phyloP scores from a whole-genome alignment of 768 basidiomycete genomes.

The Boletus subparvulus region DNA sequence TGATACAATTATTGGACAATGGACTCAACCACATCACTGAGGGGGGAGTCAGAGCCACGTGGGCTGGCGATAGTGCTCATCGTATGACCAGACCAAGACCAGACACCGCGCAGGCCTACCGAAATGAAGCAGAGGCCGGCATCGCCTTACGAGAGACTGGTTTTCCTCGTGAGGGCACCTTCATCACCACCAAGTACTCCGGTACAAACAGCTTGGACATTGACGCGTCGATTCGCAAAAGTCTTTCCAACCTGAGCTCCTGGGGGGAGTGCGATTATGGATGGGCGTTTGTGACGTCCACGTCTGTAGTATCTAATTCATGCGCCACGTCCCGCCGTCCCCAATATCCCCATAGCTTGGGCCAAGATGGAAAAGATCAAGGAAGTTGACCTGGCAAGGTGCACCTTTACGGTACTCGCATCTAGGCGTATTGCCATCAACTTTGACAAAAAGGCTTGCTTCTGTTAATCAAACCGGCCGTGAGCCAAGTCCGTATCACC shows the following conservation, averaged over 20 bases:
- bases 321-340: slow-evolving; percentile 48
- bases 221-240: slow-evolving; percentile 54
- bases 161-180: slow-evolving; percentile 53
- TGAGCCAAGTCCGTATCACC: slow-evolving; percentile 55
- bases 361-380: slow-evolving; percentile 59
- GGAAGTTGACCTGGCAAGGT: slow-evolving; percentile 59
- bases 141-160: slow-evolving; percentile 47
- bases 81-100: background rate
- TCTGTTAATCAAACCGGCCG: slow-evolving; percentile 61
- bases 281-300: background rate
- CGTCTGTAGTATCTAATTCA: slow-evolving; percentile 65
- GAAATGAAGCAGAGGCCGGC: slow-evolving; percentile 56
- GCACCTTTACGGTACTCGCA: slow-evolving; percentile 1
- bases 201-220: slow-evolving; percentile 51
- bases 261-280: background rate
- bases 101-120: slow-evolving; percentile 63
- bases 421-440: slow-evolving; percentile 71
- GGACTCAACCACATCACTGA: slow-evolving; percentile 64
- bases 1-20: too few relatives aligned
- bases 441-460: slow-evolving; percentile 51
- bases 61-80: background rate
- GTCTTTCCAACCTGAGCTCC: slow-evolving; percentile 50
- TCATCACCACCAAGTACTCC: slow-evolving; percentile 67
- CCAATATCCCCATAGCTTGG: slow-evolving; percentile 65
- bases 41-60: slow-evolving; percentile 8